phyloP scores from a whole-genome alignment of 148 eudicot genomes.

The Camellia sinensis region DNA sequence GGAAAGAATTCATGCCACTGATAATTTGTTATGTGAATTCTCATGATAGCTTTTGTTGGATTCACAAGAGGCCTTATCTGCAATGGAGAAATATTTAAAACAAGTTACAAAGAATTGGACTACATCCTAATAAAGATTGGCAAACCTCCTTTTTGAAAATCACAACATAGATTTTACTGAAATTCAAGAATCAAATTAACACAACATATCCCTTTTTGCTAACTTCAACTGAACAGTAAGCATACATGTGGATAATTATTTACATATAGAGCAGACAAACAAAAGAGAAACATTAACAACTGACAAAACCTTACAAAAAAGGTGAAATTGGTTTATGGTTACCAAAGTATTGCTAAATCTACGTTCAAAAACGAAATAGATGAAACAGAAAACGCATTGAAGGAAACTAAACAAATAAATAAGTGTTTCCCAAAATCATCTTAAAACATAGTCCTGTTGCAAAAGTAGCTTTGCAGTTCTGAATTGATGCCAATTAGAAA shows the following conservation, averaged over 20 bases:
- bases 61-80: constrained; percentile 93
- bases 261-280: not conserved
- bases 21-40: constrained; percentile 47
- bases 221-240: too few species aligned
- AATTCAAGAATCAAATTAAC: not conserved
- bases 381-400: too few species aligned
- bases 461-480: not conserved
- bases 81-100: constrained; percentile 20
- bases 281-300: not conserved
- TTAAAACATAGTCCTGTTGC: not conserved
- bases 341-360: not conserved
- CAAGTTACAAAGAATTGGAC: not conserved
- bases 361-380: not conserved
- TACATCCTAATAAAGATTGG: not conserved
- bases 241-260: not conserved
- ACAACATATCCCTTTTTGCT: too few species aligned
- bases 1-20: constrained; percentile 99
- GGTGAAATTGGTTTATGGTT: constrained; percentile 5
- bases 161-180: not conserved
- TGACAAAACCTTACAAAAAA: not conserved
- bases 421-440: not conserved
- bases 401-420: too few species aligned
- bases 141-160: not conserved
- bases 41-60: constrained; percentile 84
- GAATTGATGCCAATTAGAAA: not conserved